Evolutionary conservation across 257 asterid genomes (phyloP).

Genomic region (Echium plantagineum): DNA sequence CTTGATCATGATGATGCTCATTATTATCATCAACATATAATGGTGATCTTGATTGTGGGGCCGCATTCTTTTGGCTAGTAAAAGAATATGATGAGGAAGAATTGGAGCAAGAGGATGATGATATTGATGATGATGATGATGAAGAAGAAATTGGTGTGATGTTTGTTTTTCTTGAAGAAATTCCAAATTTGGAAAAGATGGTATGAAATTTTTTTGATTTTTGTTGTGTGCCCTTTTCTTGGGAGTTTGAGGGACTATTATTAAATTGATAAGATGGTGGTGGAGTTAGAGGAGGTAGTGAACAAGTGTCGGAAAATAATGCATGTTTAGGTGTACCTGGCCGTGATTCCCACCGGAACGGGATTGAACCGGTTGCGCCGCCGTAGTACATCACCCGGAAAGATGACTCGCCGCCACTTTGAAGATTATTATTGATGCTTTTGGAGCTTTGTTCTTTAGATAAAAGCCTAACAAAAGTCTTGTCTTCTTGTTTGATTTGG

Average conservation of each 20-base stretch:
- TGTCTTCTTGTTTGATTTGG: conserved; percentile 4
- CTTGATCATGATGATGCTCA: too few species aligned
- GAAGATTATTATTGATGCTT: too few species aligned
- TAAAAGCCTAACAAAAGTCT: neutral
- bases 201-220: neutral
- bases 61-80: neutral
- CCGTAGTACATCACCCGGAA: conserved; percentile 49
- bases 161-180: neutral
- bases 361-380: conserved; percentile 43
- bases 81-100: neutral
- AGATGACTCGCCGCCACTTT: conserved; percentile 29
- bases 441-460: neutral
- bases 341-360: conserved; percentile 57
- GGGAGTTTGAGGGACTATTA: neutral
- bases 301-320: conserved; percentile 6
- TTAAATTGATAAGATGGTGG: conserved; percentile 1
- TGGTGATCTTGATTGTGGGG: conserved; percentile 2
- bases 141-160: neutral
- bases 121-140: too few species aligned
- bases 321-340: conserved; percentile 61
- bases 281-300: conserved; percentile 3
- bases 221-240: neutral
- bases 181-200: neutral
- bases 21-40: neutral
- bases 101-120: neutral